Base-by-base conservation (phyloP, 2,329 filamentous ascomycete genomes). In the Fusarium floridanum region DNA sequence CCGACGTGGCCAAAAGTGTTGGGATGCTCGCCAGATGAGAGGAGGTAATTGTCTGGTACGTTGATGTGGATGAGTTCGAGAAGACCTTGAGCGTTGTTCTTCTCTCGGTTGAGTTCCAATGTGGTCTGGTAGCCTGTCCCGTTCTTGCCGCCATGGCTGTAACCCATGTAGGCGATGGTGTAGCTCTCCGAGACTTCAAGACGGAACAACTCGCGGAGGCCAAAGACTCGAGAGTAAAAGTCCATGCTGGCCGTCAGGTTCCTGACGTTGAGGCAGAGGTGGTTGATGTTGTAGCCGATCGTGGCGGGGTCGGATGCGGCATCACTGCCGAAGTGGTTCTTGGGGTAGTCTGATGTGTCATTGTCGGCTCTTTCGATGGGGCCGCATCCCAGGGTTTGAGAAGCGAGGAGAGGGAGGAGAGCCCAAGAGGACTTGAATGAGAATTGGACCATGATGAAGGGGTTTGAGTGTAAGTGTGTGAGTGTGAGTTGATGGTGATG, bases 61-160 rank as follows among this genome's bases (percentile, higher is more conserved):
- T 76, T 71, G 60, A 80, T 60, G 61, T 77, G 65, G 22, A 81
- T 63, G 7, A 84, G 71, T 73, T 83, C 82, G 2, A 84, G 48
- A 22, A 83, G 67, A 1, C 81, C 82, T 29, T 76, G 75, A 16
- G 72, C 66, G 61, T 82, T 82, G 71, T 80, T 82, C 79, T 84
- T 83, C 48, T 82, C 76, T 3, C 77, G 73, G 22, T 71, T 61
- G 50, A 84, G 72, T 67, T 84, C 81, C 9, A 64, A 71, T 22
- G 78, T 76, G 1, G 80, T 82, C 71, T 84, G 82, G 68, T 79
- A 83, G 16, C 80, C 83, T 5, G 80, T 82, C 17, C 83, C 83
- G 67, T 83, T 84, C 48, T 77, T 76, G 22, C 83, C 82, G 66
- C 81, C 83, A 53, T 82, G 80, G 43, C 78, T 74, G 66, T 83